Evolutionary conservation across 495 filamentous ascomycete genomes (phyloP), one percentile per base, ranked within the genome.

Genomic region (Tuber melanosporum): DNA sequence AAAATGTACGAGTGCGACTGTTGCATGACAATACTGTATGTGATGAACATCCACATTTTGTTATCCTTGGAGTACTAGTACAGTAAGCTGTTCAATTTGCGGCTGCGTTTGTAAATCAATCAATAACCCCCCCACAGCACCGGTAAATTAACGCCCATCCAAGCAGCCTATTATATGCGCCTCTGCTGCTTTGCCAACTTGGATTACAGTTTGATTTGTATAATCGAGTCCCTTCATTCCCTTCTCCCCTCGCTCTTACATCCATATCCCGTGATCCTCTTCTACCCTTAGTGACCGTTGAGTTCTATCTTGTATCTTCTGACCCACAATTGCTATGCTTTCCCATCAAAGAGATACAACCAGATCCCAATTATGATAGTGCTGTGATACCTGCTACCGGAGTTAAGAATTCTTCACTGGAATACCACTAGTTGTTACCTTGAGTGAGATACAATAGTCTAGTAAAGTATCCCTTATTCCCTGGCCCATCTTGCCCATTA

Each of bases 401-500:
- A 32, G 26, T 66, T 66, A 32, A 32, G 57, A 66, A 32, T 32
- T 66, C n/a, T 66, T 66, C 26, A 12, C 57, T 66, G 15, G 5
- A 32, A 66, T 66, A 66, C 22, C 3, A 17, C 57, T 32, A 10
- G 26, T 9, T 14, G 10, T n/a, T 32, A 66, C 57, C 15, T n/a
- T 32, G 57, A 32, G 57, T 32, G n/a, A 66, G 57, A 66, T 66
- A 66, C 57, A 32, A n/a, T 17, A 66, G 32, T 32, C 32, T 32
- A 32, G 57, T 66, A 66, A 66, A 66, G 57, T 66, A 66, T 66
- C 57, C 57, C 57, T 66, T 66, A 17, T 32, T 32, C 57, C 57
- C 57, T 66, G 26, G 57, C 57, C n/a, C 15, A 32, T 66, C 57
- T 32, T 26, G n/a, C 57, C 57, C 57, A 66, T 66, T n/a, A 66